These are phyloP conservation scores for Alternaria sp. DNA, from an alignment of 2,329 filamentous ascomycete genomes.

Conservation along the genomic window DNA sequence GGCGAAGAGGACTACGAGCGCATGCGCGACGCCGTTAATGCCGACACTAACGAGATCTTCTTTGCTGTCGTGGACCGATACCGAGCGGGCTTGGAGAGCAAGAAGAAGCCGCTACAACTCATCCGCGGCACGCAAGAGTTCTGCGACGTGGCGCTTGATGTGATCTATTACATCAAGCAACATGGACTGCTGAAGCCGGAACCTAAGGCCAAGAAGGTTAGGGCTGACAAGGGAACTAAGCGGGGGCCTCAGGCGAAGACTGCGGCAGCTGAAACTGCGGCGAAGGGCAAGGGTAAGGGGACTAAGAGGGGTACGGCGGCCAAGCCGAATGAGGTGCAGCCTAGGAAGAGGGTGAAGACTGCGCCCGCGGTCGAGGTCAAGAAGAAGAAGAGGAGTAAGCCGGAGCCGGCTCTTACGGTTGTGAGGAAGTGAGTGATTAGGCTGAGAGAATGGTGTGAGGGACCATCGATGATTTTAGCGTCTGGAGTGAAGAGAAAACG, in stretches of 20 bases:
- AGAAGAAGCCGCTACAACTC: conserved; percentile 19
- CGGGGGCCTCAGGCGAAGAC: conserved; percentile 13
- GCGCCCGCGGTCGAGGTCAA: conserved; percentile 7
- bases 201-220: conserved; percentile 14
- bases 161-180: conserved; percentile 40
- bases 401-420: conserved; percentile 3
- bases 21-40: conserved; percentile 13
- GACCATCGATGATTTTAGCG: neutral
- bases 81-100: conserved; percentile 28
- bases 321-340: conserved; percentile 16
- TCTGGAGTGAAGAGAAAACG: neutral
- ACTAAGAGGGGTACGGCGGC: conserved; percentile 4
- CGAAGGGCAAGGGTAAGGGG: neutral
- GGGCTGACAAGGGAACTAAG: conserved; percentile 25
- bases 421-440: neutral
- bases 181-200: conserved; percentile 24
- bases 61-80: conserved; percentile 41
- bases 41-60: conserved; percentile 41
- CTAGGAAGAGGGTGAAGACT: conserved; percentile 31
- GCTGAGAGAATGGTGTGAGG: neutral
- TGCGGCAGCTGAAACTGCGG: neutral
- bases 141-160: conserved; percentile 39
- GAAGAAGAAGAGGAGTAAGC: conserved; percentile 5
- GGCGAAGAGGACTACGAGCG: conserved; percentile 9
- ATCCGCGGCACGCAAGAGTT: conserved; percentile 44